Percentiles rank a stretch among this genome's conserved stretches.
These are phyloP conservation scores for Marsdenia floribunda DNA, from an alignment of 257 asterid species.

Conservation along the genomic window DNA sequence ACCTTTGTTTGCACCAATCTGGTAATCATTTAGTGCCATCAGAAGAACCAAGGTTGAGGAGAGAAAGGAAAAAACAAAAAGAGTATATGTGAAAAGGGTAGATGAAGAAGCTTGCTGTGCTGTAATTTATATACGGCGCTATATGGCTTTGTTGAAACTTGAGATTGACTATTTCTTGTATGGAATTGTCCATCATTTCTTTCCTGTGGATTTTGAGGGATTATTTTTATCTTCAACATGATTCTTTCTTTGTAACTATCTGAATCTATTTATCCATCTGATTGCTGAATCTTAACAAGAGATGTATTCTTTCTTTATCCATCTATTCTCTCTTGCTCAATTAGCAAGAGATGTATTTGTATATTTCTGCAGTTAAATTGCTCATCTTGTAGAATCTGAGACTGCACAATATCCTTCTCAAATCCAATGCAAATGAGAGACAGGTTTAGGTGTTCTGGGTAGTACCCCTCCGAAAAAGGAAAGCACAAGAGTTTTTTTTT, in stretches of 20 bases:
- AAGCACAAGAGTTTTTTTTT: too few species aligned
- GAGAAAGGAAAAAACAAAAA: not conserved
- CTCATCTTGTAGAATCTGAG: too few species aligned
- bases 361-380: too few species aligned
- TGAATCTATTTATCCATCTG: not conserved
- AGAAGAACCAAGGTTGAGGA: conserved; percentile 27
- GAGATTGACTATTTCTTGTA: conserved; percentile 3
- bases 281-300: not conserved
- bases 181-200: not conserved
- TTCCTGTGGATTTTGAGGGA: conserved; percentile 6
- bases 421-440: too few species aligned
- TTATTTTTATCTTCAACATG: not conserved
- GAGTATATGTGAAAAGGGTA: conserved; percentile 22
- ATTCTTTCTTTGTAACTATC: not conserved
- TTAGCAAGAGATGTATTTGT: too few species aligned
- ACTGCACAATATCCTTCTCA: too few species aligned
- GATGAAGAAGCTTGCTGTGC: conserved; percentile 32
- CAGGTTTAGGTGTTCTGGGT: too few species aligned
- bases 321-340: too few species aligned
- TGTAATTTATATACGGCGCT: conserved; percentile 66
- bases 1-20: conserved; percentile 25
- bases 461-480: too few species aligned
- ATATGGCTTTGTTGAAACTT: conserved; percentile 30
- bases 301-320: too few species aligned
- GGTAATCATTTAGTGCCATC: conserved; percentile 19